Conservation (phyloP, 2,329 filamentous ascomycete species). For the Beauveria brongniartii region DNA sequence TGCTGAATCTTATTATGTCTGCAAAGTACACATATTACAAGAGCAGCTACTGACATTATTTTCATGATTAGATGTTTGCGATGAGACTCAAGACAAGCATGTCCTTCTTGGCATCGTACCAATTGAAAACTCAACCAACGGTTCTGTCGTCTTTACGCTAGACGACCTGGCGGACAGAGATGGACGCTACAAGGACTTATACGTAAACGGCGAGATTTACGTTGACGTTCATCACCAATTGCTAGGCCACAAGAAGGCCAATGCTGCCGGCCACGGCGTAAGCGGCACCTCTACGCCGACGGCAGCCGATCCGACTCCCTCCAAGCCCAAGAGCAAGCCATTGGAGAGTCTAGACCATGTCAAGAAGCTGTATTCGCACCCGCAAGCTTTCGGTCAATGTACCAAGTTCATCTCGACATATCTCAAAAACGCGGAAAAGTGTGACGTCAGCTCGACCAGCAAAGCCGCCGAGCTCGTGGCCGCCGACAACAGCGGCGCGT, state of each 20-base stretch:
- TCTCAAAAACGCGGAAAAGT: constrained; percentile 66
- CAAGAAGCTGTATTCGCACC: constrained; percentile 79
- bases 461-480: constrained; percentile 71
- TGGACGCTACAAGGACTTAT: constrained; percentile 55
- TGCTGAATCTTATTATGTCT: constrained; percentile 13
- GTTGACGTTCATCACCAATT: constrained; percentile 85
- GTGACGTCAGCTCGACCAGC: constrained; percentile 81
- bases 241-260: constrained; percentile 43
- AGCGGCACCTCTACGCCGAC: constrained; percentile 45
- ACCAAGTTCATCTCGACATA: constrained; percentile 61
- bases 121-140: constrained; percentile 94
- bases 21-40: not conserved
- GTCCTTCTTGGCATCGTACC: constrained; percentile 75
- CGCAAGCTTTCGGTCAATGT: constrained; percentile 93
- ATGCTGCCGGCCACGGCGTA: constrained; percentile 8
- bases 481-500: constrained; percentile 47
- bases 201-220: constrained; percentile 77
- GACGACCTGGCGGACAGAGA: constrained; percentile 77
- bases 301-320: constrained; percentile 33
- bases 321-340: constrained; percentile 39
- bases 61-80: constrained; percentile 60
- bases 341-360: constrained; percentile 51
- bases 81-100: constrained; percentile 59
- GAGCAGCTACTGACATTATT: not conserved
- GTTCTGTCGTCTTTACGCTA: constrained; percentile 81